phyloP scores from a whole-genome alignment of 768 basidiomycete genomes.

The Podaxis sp. region DNA sequence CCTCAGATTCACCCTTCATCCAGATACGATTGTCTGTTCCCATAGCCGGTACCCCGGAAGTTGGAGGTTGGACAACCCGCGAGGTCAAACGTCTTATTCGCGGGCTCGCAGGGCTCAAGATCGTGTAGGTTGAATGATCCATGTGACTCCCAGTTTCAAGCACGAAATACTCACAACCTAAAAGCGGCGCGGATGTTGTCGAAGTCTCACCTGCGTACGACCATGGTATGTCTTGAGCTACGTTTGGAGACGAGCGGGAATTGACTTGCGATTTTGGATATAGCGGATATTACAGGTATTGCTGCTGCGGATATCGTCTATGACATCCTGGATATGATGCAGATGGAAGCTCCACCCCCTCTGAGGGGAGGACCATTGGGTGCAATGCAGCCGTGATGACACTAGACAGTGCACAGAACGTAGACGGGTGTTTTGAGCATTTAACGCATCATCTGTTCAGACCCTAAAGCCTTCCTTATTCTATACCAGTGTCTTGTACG shows the following conservation, averaged over 20 bases:
- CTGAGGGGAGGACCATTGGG: background rate
- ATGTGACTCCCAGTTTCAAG: background rate
- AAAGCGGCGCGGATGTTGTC: constrained; percentile 55
- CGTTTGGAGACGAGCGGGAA: background rate
- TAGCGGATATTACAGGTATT: constrained; percentile 63
- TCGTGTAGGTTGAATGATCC: constrained; percentile 57
- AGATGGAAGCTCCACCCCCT: constrained; percentile 4
- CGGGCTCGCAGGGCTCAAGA: constrained; percentile 71
- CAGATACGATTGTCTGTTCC: background rate
- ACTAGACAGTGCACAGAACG: too few species aligned
- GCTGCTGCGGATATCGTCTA: constrained; percentile 54
- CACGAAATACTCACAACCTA: background rate
- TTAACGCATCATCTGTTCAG: too few species aligned
- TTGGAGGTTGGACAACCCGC: constrained; percentile 83
- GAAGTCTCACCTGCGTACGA: constrained; percentile 87
- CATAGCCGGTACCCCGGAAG: constrained; percentile 75
- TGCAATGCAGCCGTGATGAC: too few species aligned
- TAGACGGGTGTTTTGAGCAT: too few species aligned
- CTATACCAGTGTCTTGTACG: too few species aligned
- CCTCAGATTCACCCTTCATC: background rate
- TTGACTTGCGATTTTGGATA: constrained; percentile 22
- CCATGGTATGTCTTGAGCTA: background rate
- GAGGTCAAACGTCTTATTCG: constrained; percentile 77
- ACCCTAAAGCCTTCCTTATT: too few species aligned
- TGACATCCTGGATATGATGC: constrained; percentile 24